Evolutionary conservation across 2,329 filamentous ascomycete genomes (phyloP).

Genomic region (Dothideomycetidae sp.): DNA sequence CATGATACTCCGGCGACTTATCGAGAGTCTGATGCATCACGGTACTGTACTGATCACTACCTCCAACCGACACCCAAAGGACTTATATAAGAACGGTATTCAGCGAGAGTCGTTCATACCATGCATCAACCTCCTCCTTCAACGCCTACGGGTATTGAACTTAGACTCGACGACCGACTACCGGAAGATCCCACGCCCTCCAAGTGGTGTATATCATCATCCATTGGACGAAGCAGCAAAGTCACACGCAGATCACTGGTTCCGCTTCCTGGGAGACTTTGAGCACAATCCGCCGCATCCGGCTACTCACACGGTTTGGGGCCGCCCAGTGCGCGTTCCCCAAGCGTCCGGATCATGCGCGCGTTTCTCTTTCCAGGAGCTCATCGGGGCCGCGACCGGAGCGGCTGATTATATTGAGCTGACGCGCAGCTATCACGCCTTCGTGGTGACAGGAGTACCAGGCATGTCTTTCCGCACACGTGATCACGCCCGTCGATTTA

Average conservation of each 20-base stretch:
- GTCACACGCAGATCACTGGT: slow-evolving; percentile 86
- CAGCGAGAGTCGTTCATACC: slow-evolving; percentile 92
- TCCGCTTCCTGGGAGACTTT: slow-evolving; percentile 79
- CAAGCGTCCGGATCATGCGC: slow-evolving; percentile 76
- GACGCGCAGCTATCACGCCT: slow-evolving; percentile 77
- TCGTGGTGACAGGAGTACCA: slow-evolving; percentile 81
- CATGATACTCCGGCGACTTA: slow-evolving; percentile 81
- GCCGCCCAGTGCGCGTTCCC: slow-evolving; percentile 75
- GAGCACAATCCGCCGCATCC: slow-evolving; percentile 59
- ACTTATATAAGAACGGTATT: slow-evolving; percentile 95
- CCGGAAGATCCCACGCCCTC: slow-evolving; percentile 85
- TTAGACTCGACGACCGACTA: slow-evolving; percentile 93
- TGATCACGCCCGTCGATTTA: slow-evolving; percentile 82
- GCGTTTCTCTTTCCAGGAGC: slow-evolving; percentile 82
- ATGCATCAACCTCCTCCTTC: slow-evolving; percentile 83
- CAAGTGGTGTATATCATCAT: slow-evolving; percentile 86
- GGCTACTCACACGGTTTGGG: slow-evolving; percentile 79
- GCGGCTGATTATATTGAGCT: slow-evolving; percentile 93
- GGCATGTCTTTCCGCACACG: slow-evolving; percentile 78
- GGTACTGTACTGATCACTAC: slow-evolving; percentile 95
- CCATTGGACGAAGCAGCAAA: slow-evolving; percentile 65
- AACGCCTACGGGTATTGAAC: slow-evolving; percentile 74
- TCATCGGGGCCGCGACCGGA: slow-evolving; percentile 81
- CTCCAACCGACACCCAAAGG: slow-evolving; percentile 88
- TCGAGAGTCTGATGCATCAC: slow-evolving; percentile 86